Percentiles rank a stretch among this genome's conserved stretches.
Evolutionary conservation across 495 filamentous ascomycete species (phyloP).

Genomic region (Aspergillus nanangensis): DNA sequence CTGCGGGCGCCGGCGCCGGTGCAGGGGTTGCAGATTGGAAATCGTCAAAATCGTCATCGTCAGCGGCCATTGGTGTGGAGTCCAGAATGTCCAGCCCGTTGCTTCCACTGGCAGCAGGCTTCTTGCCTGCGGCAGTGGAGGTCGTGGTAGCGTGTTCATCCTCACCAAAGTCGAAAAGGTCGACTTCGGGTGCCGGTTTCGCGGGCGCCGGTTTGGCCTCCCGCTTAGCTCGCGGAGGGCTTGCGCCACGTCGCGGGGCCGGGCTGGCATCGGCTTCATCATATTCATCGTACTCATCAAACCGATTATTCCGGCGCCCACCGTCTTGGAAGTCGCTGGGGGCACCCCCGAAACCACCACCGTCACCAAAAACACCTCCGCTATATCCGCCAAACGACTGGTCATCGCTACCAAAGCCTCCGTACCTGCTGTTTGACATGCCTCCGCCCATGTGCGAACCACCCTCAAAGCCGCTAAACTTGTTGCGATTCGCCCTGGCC

Average conservation of each 20-base stretch:
- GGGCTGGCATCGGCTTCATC: conserved; percentile 66
- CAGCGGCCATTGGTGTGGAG: conserved; percentile 32
- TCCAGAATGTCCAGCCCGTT: conserved; percentile 54
- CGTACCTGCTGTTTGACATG: conserved; percentile 62
- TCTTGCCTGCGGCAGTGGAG: conserved; percentile 45
- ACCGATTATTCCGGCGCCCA: conserved; percentile 63
- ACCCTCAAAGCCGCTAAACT: conserved; percentile 91
- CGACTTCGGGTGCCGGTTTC: conserved; percentile 75
- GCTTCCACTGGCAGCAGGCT: conserved; percentile 36
- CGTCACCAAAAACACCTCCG: conserved; percentile 87
- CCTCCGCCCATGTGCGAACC: conserved; percentile 57
- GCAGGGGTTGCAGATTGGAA: conserved; percentile 88
- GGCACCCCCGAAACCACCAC: conserved; percentile 76
- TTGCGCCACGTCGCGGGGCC: conserved; percentile 40
- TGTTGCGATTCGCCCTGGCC: conserved; percentile 80
- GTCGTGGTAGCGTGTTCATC: conserved; percentile 51
- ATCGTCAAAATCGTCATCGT: conserved; percentile 97
- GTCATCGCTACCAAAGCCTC: conserved; percentile 82
- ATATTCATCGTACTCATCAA: conserved; percentile 96
- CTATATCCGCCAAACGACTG: conserved; percentile 77
- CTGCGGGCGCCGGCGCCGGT: conserved; percentile 34
- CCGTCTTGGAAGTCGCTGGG: conserved; percentile 66
- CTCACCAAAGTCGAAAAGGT: conserved; percentile 83
- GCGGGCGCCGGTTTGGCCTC: conserved; percentile 58
- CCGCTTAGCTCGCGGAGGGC: conserved; percentile 34